Percentiles rank a stretch among this genome's conserved stretches.
Evolutionary conservation across 208 protist genomes (phyloP).

Genomic region (Crithidia brevicula): DNA sequence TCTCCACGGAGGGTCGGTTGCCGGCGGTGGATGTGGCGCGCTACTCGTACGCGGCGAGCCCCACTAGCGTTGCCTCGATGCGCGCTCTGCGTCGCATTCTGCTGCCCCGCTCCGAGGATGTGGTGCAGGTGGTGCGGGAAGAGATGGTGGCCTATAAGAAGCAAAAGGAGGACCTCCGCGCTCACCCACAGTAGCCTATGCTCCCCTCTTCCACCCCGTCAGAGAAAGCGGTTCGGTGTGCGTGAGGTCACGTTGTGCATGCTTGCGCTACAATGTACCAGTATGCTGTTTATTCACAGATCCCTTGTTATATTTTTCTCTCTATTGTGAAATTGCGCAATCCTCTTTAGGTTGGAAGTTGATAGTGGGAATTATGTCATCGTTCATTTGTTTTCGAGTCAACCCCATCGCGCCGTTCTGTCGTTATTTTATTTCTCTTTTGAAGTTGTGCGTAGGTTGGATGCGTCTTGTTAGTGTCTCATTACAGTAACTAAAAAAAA

Average conservation of each 20-base stretch:
- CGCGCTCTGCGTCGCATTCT: constrained; percentile 73
- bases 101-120: constrained; percentile 83
- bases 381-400: too few species aligned
- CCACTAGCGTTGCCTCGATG: constrained; percentile 69
- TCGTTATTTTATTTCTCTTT: too few species aligned
- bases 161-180: constrained; percentile 43
- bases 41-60: constrained; percentile 82
- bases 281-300: background rate
- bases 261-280: background rate
- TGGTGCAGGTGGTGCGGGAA: constrained; percentile 84
- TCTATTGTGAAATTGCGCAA: constrained; percentile 6
- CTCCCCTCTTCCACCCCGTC: background rate
- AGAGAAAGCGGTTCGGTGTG: too few species aligned
- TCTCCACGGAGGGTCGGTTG: constrained; percentile 21
- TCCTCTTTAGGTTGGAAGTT: too few species aligned
- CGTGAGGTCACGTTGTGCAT: too few species aligned
- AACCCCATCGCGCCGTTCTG: too few species aligned
- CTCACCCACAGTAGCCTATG: constrained; percentile 18
- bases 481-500: too few species aligned
- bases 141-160: constrained; percentile 82
- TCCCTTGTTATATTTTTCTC: background rate
- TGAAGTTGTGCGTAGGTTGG: too few species aligned
- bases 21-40: constrained; percentile 50
- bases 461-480: too few species aligned
- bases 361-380: too few species aligned